phyloP scores from a whole-genome alignment of 2,329 filamentous ascomycete genomes.

The Scedosporium minutisporum region DNA sequence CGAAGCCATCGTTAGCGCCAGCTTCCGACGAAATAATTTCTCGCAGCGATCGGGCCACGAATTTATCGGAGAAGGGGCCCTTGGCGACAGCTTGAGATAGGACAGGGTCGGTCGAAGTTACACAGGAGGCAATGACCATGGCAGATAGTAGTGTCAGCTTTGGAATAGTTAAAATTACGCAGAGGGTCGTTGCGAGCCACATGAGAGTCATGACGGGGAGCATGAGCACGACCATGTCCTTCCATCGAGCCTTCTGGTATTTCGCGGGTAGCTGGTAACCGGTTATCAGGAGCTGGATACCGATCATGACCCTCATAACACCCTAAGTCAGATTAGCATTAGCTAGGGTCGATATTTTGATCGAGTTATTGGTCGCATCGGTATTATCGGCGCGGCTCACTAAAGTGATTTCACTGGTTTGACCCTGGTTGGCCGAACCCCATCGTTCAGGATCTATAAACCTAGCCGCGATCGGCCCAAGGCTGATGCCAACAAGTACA shows the following conservation, averaged over 20 bases:
- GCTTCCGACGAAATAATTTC: slow-evolving; percentile 54
- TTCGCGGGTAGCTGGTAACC: slow-evolving; percentile 51
- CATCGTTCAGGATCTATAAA: slow-evolving; percentile 37
- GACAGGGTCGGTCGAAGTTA: slow-evolving; percentile 54
- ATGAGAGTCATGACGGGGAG: slow-evolving; percentile 52
- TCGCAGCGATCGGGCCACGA: slow-evolving; percentile 44
- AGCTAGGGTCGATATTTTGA: too few species aligned
- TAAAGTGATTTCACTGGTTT: slow-evolving; percentile 27
- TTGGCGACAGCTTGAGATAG: slow-evolving; percentile 53
- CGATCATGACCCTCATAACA: slow-evolving; percentile 48
- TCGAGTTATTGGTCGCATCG: too few species aligned
- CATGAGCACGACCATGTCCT: slow-evolving; percentile 44
- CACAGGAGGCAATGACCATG: slow-evolving; percentile 49
- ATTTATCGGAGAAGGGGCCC: slow-evolving; percentile 52
- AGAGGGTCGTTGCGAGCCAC: slow-evolving; percentile 49
- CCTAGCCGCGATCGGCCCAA: slow-evolving; percentile 46
- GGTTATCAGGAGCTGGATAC: slow-evolving; percentile 53
- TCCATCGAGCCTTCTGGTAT: slow-evolving; percentile 39
- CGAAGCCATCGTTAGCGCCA: slow-evolving; percentile 53
- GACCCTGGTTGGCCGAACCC: slow-evolving; percentile 22
- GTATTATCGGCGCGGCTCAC: too few species aligned
- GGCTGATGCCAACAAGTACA: slow-evolving; percentile 40
- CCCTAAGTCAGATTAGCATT: neutral
- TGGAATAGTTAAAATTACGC: slow-evolving; percentile 44
- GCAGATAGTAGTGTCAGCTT: slow-evolving; percentile 42